Percentiles rank a stretch among this genome's conserved stretches.
phyloP scores from a whole-genome alignment of 2,329 filamentous ascomycete species.

The Neopestalotiopsis sp. region DNA sequence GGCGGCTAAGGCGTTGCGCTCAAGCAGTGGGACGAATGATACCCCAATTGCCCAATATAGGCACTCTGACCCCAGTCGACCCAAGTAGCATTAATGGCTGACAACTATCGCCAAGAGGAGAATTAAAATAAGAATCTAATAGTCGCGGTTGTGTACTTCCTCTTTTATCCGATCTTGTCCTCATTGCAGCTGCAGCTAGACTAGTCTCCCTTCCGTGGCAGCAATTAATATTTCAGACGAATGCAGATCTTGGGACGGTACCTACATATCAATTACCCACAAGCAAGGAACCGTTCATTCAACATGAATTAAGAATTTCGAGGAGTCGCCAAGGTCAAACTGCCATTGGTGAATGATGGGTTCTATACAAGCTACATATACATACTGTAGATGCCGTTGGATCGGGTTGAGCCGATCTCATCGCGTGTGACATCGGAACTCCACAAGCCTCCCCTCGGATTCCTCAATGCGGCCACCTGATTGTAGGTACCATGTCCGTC shows the following conservation, averaged over 20 bases:
- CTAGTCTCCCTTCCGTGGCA: not conserved
- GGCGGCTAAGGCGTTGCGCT: not conserved
- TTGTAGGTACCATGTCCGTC: too few relatives aligned
- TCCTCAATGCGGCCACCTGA: too few relatives aligned
- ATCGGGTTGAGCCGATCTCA: too few relatives aligned
- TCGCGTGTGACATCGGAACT: too few relatives aligned
- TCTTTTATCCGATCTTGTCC: not conserved
- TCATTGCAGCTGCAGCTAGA: not conserved
- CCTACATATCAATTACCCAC: not conserved
- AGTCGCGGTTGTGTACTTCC: not conserved
- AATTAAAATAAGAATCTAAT: not conserved
- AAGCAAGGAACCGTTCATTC: not conserved
- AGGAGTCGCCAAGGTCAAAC: not conserved
- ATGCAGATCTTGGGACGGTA: not conserved
- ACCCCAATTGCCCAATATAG: not conserved
- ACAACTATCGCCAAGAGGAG: not conserved
- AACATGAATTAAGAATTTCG: not conserved
- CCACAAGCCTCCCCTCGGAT: too few relatives aligned
- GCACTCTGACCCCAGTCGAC: not conserved
- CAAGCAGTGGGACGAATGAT: not conserved
- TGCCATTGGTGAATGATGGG: not conserved
- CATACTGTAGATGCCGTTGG: too few relatives aligned
- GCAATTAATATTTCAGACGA: not conserved
- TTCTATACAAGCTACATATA: not conserved
- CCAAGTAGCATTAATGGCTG: not conserved